Evolutionary conservation across 805 yeast species (phyloP).

Genomic region (Candida alai): DNA sequence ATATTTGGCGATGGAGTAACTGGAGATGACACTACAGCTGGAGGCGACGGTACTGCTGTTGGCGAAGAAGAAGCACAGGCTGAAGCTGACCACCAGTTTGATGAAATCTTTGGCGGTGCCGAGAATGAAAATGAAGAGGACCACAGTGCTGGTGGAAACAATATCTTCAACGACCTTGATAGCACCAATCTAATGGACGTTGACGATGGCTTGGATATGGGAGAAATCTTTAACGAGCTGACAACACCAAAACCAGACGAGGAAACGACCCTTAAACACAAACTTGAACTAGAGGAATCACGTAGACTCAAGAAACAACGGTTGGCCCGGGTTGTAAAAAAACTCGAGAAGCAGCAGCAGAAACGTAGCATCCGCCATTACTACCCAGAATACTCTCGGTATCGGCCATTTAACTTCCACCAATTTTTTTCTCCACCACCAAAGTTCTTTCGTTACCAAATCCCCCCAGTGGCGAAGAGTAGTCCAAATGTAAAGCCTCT

Average conservation of each 20-base stretch:
- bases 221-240: slow-evolving; percentile 21
- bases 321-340: slow-evolving; percentile 23
- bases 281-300: slow-evolving; percentile 17
- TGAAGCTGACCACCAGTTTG: slow-evolving; percentile 16
- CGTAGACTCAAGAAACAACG: slow-evolving; percentile 25
- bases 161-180: slow-evolving; percentile 16
- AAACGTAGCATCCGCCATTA: slow-evolving; percentile 39
- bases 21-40: slow-evolving; percentile 21
- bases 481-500: slow-evolving; percentile 37
- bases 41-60: slow-evolving; percentile 33
- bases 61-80: slow-evolving; percentile 30
- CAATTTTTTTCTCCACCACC: slow-evolving; percentile 63
- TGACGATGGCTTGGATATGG: slow-evolving; percentile 17
- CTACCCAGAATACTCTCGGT: slow-evolving; percentile 60
- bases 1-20: slow-evolving; percentile 11
- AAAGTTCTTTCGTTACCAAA: slow-evolving; percentile 47
- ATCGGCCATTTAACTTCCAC: slow-evolving; percentile 60
- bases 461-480: slow-evolving; percentile 40
- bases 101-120: slow-evolving; percentile 14
- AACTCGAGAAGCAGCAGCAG: slow-evolving; percentile 25
- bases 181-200: slow-evolving; percentile 4
- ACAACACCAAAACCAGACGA: too few relatives aligned
- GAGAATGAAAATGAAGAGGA: slow-evolving; percentile 19
- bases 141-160: slow-evolving; percentile 16
- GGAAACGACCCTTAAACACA: slow-evolving; percentile 15